Evolutionary conservation across 169 alveolate species (phyloP), one percentile per base, ranked within the genome.

Genomic region (Perkinsus marinus): DNA sequence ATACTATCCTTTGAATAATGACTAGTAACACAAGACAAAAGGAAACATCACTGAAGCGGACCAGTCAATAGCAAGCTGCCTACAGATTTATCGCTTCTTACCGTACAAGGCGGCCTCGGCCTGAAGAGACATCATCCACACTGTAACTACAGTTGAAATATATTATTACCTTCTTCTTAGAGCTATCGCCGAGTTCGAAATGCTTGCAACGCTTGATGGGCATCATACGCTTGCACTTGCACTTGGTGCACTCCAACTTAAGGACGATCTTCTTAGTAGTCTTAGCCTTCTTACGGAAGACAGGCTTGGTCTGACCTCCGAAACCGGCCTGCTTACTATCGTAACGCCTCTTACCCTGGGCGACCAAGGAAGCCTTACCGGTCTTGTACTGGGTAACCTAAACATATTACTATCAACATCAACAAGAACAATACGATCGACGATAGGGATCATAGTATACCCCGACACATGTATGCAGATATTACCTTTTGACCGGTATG

Each of bases 251-350:
- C 95, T 98, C 99, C 97, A 97, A 95, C 94, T 98, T 97, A 91
- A 99, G 97, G 91, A 98, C 99, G 94, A 99, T 97, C 96, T 98
- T 99, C 98, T 99, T 99, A 90, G 99, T 99, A 89, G 99, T 98
- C 97, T 98, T 99, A 37, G 99, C 99, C 96, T 98, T 99, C 97
- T 98, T 98, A 95, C 98, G 97, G 97, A 98, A 98, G 93, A 98
- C 97, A 89, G 99, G 99, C 95, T 99, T 99, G 93, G 99, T 98
- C 94, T 98, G 99, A 39, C 99, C 99, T 89, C 99, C 99, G 94
- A 97, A 99, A 92, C 99, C 99, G 57, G 97, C 97, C 96, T 99
- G 99, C 96, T 99, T 99, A 96, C 95, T 96, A 96, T 98, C 99
- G 97, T 99, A 99, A 94, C 99, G 98, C 92, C 99, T 95, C 95